Conservation (phyloP, 2,329 filamentous ascomycete genomes). For the Ophiocordyceps australis region DNA sequence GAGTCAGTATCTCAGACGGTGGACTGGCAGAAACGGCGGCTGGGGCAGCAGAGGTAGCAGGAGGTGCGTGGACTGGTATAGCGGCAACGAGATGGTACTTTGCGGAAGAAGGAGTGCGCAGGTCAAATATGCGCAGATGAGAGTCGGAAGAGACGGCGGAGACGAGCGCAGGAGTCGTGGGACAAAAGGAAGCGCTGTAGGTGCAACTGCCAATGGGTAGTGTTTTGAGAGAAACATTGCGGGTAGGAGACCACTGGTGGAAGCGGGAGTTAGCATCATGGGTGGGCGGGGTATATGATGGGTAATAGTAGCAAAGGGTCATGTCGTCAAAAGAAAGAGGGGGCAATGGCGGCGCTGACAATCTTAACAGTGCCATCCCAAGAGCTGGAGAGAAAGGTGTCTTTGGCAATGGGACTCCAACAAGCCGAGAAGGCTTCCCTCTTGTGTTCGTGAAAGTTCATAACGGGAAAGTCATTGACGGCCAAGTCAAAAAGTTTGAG, state of each 20-base stretch:
- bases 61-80: constrained; percentile 60
- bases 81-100: constrained; percentile 73
- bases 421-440: constrained; percentile 82
- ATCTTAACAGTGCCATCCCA: constrained; percentile 97
- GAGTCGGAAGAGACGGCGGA: constrained; percentile 82
- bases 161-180: constrained; percentile 69
- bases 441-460: constrained; percentile 85
- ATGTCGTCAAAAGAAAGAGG: no score
- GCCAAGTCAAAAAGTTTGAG: constrained; percentile 85
- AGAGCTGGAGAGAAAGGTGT: constrained; percentile 75
- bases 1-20: constrained; percentile 76
- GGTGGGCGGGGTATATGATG: no score
- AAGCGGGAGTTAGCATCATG: no score
- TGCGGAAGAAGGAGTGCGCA: constrained; percentile 69
- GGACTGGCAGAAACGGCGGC: no score
- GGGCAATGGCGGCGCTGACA: constrained; percentile 18
- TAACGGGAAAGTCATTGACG: constrained; percentile 68
- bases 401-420: constrained; percentile 86
- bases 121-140: constrained; percentile 77
- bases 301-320: no score
- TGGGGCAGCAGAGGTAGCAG: constrained; percentile 14
- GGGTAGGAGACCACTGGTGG: constrained; percentile 62
- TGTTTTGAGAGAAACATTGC: constrained; percentile 58
- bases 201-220: constrained; percentile 87
- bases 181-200: constrained; percentile 82